phyloP scores from a whole-genome alignment of 371 early-diverging fungal species.

The Mortierella sp. region DNA sequence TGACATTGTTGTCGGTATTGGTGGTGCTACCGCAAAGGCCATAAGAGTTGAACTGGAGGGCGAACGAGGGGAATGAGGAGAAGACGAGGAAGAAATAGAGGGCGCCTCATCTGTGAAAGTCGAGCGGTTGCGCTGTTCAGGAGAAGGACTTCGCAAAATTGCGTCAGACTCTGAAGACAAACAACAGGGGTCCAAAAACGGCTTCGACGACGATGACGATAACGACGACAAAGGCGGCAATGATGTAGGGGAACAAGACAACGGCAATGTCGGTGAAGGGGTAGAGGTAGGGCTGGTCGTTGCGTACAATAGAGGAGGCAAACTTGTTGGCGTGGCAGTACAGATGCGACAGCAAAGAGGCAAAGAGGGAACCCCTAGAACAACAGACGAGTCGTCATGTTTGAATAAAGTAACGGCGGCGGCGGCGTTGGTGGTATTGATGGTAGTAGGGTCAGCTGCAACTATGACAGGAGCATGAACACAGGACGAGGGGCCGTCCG shows the following conservation, averaged over 20 bases:
- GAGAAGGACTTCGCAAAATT: not conserved
- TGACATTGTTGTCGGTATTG: not conserved
- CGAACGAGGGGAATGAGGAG: not conserved
- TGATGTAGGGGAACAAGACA: too few species aligned
- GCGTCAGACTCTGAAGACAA: not conserved
- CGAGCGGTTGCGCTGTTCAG: conserved; percentile 2
- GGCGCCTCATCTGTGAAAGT: not conserved
- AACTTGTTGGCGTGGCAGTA: not conserved
- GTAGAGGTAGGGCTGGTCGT: not conserved
- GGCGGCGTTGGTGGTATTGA: not conserved
- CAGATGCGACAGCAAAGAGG: not conserved
- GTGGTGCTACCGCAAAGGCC: not conserved
- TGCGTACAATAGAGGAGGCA: not conserved
- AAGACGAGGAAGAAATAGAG: not conserved
- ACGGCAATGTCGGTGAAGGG: not conserved
- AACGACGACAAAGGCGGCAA: not conserved
- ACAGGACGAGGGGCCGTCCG: not conserved
- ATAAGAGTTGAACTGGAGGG: not conserved
- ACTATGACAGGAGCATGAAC: not conserved
- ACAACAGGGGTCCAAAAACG: not conserved
- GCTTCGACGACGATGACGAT: not conserved
- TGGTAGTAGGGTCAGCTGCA: not conserved
- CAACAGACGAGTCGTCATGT: conserved; percentile 1
- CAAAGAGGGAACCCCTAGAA: not conserved
- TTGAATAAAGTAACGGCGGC: not conserved